phyloP scores from a whole-genome alignment of 495 filamentous ascomycete species.

The Lasiosphaeriaceae sp. region DNA sequence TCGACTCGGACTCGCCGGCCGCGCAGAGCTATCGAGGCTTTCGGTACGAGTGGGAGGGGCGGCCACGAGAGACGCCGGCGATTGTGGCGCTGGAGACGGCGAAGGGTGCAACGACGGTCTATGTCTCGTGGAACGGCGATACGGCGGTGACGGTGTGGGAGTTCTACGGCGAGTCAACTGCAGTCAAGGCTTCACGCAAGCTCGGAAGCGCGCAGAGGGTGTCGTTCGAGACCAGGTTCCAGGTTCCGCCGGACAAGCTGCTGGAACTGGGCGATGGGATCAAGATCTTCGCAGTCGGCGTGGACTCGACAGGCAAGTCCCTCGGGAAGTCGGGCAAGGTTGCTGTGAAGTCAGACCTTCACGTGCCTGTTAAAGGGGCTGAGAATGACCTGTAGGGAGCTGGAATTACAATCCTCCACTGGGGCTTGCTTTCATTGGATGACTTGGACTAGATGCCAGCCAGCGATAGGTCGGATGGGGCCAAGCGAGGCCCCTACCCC shows the following conservation, averaged over 20 bases:
- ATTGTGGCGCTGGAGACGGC: slow-evolving; percentile 34
- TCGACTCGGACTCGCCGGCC: slow-evolving; percentile 13
- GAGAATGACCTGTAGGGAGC: too few species aligned
- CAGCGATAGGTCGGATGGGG: too few species aligned
- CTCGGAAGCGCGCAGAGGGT: neutral
- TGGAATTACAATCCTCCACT: too few species aligned
- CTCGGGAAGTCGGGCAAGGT: neutral
- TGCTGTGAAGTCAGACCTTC: neutral
- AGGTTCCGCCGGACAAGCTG: neutral
- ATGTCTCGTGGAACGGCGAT: slow-evolving; percentile 31
- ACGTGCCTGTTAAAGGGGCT: slow-evolving; percentile 1
- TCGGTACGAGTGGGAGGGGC: slow-evolving; percentile 24
- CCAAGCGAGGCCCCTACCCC: too few species aligned
- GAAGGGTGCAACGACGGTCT: slow-evolving; percentile 10
- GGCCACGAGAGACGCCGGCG: slow-evolving; percentile 17
- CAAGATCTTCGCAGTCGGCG: neutral
- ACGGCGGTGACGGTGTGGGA: slow-evolving; percentile 22
- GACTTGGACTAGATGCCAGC: too few species aligned
- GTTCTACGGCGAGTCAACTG: slow-evolving; percentile 2
- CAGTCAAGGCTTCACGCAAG: neutral
- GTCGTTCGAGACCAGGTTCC: neutral
- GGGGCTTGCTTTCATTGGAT: too few species aligned
- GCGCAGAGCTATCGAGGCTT: slow-evolving; percentile 26
- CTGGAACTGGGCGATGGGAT: neutral
- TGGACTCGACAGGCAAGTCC: neutral